These are phyloP conservation scores for Phytophthora palmivora DNA, from an alignment of 352 stramenopile genomes.

Conservation along the genomic window DNA sequence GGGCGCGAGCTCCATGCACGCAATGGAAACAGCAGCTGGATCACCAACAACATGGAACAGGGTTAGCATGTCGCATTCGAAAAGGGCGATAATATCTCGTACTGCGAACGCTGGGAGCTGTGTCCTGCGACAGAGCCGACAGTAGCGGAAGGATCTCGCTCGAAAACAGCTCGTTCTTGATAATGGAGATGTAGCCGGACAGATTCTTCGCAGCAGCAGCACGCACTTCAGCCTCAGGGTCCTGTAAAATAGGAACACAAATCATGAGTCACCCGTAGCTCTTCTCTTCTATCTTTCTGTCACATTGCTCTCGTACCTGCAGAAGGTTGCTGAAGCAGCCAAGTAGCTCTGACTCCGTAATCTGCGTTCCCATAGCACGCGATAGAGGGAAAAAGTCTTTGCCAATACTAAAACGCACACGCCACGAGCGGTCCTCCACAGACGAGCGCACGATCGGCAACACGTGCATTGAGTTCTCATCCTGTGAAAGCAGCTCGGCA, in stretches of 20 bases:
- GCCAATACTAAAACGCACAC: slow-evolving; percentile 94
- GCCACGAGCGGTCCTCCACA: slow-evolving; percentile 91
- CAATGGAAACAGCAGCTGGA: slow-evolving; percentile 80
- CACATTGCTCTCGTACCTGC: slow-evolving; percentile 51
- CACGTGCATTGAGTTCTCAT: slow-evolving; percentile 81
- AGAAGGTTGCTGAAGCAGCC: slow-evolving; percentile 92
- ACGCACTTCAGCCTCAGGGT: slow-evolving; percentile 94
- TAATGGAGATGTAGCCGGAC: slow-evolving; percentile 92
- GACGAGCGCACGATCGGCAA: slow-evolving; percentile 79
- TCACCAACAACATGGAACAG: slow-evolving; percentile 5
- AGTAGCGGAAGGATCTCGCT: slow-evolving; percentile 92
- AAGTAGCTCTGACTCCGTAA: slow-evolving; percentile 90
- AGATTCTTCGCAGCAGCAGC: slow-evolving; percentile 93
- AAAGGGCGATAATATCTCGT: slow-evolving; percentile 25
- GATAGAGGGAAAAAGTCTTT: slow-evolving; percentile 93
- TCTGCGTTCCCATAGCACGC: slow-evolving; percentile 78
- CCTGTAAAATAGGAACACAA: slow-evolving; percentile 36
- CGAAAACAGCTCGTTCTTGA: slow-evolving; percentile 91
- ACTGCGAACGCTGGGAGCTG: slow-evolving; percentile 89
- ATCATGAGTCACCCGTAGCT: not conserved
- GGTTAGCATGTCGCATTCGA: slow-evolving; percentile 10
- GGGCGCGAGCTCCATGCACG: slow-evolving; percentile 93
- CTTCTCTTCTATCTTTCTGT: not conserved
- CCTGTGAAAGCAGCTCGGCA: slow-evolving; percentile 68
- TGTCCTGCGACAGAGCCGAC: slow-evolving; percentile 92